Conservation (phyloP, 2,329 filamentous ascomycete species). For the Fusarium sp. region DNA sequence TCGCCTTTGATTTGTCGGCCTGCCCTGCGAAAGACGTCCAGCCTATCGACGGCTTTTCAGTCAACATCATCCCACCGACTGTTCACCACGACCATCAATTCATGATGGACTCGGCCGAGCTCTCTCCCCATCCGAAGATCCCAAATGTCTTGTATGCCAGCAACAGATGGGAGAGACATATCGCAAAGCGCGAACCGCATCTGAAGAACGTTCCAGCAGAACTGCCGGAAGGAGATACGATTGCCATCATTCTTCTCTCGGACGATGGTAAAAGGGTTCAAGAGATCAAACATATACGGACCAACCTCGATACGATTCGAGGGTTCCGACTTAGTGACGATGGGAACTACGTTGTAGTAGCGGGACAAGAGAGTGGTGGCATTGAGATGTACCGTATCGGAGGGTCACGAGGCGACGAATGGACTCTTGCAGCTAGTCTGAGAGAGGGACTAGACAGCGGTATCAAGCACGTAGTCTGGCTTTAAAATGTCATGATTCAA, state of each 20-base stretch:
- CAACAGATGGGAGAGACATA: constrained; percentile 8
- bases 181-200: neutral
- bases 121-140: neutral
- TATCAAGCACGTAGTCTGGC: constrained; percentile 2
- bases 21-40: neutral
- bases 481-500: neutral
- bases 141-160: constrained; percentile 1
- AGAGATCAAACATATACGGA: neutral
- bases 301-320: neutral
- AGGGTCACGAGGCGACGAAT: neutral
- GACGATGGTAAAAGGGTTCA: neutral
- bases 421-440: neutral
- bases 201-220: neutral
- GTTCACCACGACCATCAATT: constrained; percentile 2
- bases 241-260: neutral
- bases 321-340: neutral
- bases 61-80: neutral
- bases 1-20: neutral
- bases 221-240: neutral
- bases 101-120: constrained; percentile 7
- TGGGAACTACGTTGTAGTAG: neutral
- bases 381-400: constrained; percentile 1
- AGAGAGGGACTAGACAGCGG: neutral
- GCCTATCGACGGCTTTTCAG: neutral
- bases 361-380: constrained; percentile 4